Evolutionary conservation across 2,329 filamentous ascomycete genomes (phyloP), one percentile per base, ranked within the genome.

Genomic region (Hypoxylon sp.): DNA sequence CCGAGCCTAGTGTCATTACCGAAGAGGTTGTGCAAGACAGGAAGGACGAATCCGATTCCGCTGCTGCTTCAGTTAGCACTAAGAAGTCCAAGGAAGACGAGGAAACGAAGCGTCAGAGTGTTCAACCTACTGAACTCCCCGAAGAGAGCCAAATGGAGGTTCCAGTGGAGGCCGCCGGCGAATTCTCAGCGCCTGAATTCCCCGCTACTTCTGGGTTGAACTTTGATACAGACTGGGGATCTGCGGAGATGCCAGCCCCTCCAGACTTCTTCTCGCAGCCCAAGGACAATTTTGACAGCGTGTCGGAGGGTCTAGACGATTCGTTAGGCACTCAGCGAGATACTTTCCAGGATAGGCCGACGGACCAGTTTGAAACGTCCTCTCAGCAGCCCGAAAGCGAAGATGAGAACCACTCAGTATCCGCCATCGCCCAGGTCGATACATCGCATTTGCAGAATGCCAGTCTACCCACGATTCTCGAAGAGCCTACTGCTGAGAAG

Each of bases 11-110:
- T 23, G 35, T 27, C 12, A 29, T 32, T 25, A n/a, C 48, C 5
- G 43, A 58, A 38, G 34, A 56, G 29, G 29, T 20, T 8, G 38
- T 44, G 15, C 57, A 54, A 38, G 35, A 37, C 31, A 31, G 52
- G 51, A 50, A 50, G 16, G 52, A 63, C 23, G 51, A 52, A 6
- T 34, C 25, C 9, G 51, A 56, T 23, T 16, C 44, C 9, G 50
- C 19, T 40, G 21, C 38, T 16, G 34, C 35, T 19, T 34, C 59
- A 13, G 51, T 32, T 11, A 43, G 31, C 30, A 41, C 34, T 7
- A 58, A 63, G 38, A 56, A 54, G 21, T 46, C 63, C 7, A 64
- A 66, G 48, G 63, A 64, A 43, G 57, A 59, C 19, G 56, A 59
- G 51, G 57, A 59, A 47, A 57, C 58, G 49, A 66, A 67, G 51